These are phyloP conservation scores for Aphanomyces stellatus DNA, from an alignment of 352 stramenopile species.

Conservation along the genomic window DNA sequence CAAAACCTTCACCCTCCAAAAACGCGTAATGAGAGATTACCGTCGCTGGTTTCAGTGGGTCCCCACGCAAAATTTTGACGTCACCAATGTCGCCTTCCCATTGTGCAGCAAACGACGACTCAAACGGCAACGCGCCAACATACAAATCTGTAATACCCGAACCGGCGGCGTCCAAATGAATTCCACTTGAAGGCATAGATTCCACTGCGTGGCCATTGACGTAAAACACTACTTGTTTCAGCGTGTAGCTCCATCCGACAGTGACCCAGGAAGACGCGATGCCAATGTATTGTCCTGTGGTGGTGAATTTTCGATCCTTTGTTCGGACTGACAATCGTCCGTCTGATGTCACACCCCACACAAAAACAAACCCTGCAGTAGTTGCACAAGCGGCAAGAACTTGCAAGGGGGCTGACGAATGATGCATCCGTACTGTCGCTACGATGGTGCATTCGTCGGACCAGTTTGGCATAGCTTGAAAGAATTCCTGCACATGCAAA, in stretches of 20 bases:
- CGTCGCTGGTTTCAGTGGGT: neutral
- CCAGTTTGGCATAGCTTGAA: constrained; percentile 10
- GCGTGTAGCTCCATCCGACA: neutral
- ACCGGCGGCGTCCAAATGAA: neutral
- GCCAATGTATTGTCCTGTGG: neutral
- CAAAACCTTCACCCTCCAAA: neutral
- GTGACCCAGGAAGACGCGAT: neutral
- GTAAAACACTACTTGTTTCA: constrained; percentile 7
- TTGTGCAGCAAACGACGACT: neutral
- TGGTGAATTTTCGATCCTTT: constrained; percentile 12
- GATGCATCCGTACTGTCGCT: neutral
- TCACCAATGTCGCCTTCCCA: neutral
- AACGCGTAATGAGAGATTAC: neutral
- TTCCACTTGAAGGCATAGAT: neutral
- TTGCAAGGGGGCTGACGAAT: neutral
- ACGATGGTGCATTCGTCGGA: neutral
- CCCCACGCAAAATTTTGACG: neutral
- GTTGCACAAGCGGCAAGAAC: neutral
- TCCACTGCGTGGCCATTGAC: constrained; percentile 12
- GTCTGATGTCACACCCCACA: constrained; percentile 4
- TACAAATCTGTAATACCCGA: neutral
- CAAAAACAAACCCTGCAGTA: neutral
- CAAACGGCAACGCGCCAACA: neutral
- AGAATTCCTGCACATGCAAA: neutral
- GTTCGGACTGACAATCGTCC: neutral